Percentiles rank a stretch among this genome's conserved stretches.
phyloP scores from a whole-genome alignment of 257 asterid genomes.

The Scutellaria baicalensis region DNA sequence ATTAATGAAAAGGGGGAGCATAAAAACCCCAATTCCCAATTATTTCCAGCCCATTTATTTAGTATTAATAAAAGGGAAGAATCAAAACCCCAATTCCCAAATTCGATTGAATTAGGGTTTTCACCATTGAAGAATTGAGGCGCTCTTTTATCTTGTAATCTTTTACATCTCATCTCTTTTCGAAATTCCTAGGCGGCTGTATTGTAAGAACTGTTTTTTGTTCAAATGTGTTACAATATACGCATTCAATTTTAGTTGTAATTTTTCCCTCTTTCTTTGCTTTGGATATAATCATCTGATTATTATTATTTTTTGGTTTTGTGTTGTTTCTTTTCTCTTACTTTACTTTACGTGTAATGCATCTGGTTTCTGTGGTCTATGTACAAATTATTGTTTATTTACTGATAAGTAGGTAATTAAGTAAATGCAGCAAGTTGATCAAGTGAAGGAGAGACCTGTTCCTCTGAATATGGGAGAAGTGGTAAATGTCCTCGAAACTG shows the following conservation, averaged over 20 bases:
- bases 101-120: slow-evolving; percentile 29
- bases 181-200: not conserved
- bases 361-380: not conserved
- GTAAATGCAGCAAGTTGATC: slow-evolving; percentile 41
- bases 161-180: not conserved
- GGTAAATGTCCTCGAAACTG: slow-evolving; percentile 19
- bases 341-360: not conserved
- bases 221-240: not conserved
- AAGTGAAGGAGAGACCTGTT: slow-evolving; percentile 27
- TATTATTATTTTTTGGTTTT: not conserved
- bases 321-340: not conserved
- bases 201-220: not conserved
- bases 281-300: too few species aligned
- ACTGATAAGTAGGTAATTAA: slow-evolving; percentile 14
- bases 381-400: not conserved
- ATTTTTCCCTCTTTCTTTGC: not conserved
- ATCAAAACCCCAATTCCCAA: slow-evolving; percentile 20
- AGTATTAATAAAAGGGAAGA: not conserved
- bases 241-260: not conserved
- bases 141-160: not conserved
- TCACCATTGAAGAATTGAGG: slow-evolving; percentile 11
- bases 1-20: not conserved
- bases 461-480: slow-evolving; percentile 34
- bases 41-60: too few species aligned
- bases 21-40: slow-evolving; percentile 20